Base-by-base conservation (phyloP, 805 yeast genomes). In the Clavispora santaluciae region DNA sequence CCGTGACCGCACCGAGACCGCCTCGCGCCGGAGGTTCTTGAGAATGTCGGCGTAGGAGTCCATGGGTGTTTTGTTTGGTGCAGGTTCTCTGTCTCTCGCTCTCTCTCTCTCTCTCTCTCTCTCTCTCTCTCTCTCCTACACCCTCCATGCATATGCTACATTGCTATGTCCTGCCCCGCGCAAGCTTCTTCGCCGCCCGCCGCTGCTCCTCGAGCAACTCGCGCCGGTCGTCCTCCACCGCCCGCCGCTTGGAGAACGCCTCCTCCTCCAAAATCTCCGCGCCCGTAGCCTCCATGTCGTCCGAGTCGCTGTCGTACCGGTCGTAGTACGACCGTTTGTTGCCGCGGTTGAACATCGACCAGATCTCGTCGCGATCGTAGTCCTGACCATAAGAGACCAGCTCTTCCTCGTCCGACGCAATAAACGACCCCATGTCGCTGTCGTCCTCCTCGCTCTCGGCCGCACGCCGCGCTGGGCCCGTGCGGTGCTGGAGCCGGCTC, bases 221-320 rank as follows among this genome's bases (percentile, higher is more conserved):
- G 39, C 73, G 66, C 36, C 71, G 66, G 55, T 91, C 99, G 57
- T 93, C 99, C 29, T 72, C 47, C 50, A 76, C 73, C 0, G 95
- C 99, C 40, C 72, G 74, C 37, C 73, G 72, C 26, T 79, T 69
- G 10, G 96, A 83, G 24, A 75, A 55, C 45, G 68, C 76, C 61
- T 91, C 99, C 55, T 91, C 99, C 42, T 78, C 86, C 31, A 88
- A 65, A 18, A 93, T 79, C 48, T 91, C 97, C 21, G 81, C 81
- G 21, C 96, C 97, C 1, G 93, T 83, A 3, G 96, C 96, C 57
- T 91, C 98, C 97, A 93, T 91, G 54, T 86, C 88, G 43, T 74
- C 81, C 23, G 75, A 76, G 6, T 65, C 65, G 39, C 55, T 60
- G 44, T 75, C 73, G 40, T 72, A 76, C 41, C 75, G 79, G 21